phyloP scores from a whole-genome alignment of 352 stramenopile species.

The Hyaloperonospora arabidopsidis region DNA sequence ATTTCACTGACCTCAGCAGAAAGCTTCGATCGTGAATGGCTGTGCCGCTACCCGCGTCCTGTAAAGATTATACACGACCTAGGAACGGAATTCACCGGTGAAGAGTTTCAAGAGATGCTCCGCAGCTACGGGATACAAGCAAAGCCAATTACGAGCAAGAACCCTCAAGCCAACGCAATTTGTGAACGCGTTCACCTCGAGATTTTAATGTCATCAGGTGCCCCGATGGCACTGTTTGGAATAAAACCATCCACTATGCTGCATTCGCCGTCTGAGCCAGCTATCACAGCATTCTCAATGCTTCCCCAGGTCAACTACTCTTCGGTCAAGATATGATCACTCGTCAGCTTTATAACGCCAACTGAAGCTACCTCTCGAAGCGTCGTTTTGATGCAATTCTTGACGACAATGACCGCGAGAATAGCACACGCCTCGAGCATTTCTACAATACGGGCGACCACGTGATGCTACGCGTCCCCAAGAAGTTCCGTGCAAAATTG shows the following conservation, averaged over 20 bases:
- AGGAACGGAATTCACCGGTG: not conserved
- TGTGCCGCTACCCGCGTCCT: not conserved
- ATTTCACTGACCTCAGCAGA: not conserved
- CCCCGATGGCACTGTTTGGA: not conserved
- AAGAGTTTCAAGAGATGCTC: not conserved
- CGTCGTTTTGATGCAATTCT: constrained; percentile 3
- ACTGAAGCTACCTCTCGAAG: not conserved
- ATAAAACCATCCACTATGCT: not conserved
- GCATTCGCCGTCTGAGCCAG: not conserved
- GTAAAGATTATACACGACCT: not conserved
- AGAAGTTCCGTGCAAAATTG: too few species aligned
- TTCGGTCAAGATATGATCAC: constrained; percentile 1
- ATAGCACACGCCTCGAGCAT: not conserved
- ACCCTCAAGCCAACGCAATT: not conserved
- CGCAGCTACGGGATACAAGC: not conserved
- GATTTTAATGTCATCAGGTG: not conserved
- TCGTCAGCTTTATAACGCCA: not conserved
- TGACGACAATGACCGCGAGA: not conserved
- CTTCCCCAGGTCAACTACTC: not conserved
- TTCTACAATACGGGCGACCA: not conserved
- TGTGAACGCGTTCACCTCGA: not conserved
- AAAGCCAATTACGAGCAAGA: not conserved
- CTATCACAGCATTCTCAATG: not conserved
- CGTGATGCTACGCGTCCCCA: not conserved
- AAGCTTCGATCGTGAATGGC: not conserved